Evolutionary conservation across 2,329 filamentous ascomycete species (phyloP).

Genomic region (Diplodia scrobiculata): DNA sequence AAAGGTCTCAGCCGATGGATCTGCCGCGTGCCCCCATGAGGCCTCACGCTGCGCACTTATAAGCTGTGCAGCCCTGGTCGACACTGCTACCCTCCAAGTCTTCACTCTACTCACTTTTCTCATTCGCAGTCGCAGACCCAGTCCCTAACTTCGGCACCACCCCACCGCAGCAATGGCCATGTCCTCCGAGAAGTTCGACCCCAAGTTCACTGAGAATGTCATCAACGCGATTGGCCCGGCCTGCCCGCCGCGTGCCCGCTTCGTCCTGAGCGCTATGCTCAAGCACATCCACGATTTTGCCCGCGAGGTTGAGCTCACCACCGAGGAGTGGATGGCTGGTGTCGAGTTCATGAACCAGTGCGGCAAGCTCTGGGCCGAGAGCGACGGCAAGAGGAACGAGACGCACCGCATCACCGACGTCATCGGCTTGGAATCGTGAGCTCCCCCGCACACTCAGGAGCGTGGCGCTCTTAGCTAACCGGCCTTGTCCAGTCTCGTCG

Average conservation of each 20-base stretch:
- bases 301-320: constrained; percentile 73
- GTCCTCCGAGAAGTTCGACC: constrained; percentile 60
- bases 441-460: constrained; percentile 31
- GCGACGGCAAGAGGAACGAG: constrained; percentile 70
- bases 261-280: constrained; percentile 66
- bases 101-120: neutral
- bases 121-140: neutral
- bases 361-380: constrained; percentile 60
- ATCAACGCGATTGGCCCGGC: constrained; percentile 73
- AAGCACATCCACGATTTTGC: constrained; percentile 76
- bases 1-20: constrained; percentile 27
- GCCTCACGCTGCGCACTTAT: neutral
- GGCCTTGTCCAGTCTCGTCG: constrained; percentile 56
- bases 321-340: constrained; percentile 75
- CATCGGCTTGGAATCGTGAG: constrained; percentile 71
- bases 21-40: constrained; percentile 21
- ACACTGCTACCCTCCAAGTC: neutral
- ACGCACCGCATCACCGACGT: constrained; percentile 72
- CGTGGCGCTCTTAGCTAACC: neutral
- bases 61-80: constrained; percentile 7
- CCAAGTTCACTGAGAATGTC: constrained; percentile 73
- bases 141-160: neutral
- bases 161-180: constrained; percentile 16
- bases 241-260: constrained; percentile 65
- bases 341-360: constrained; percentile 75